Conservation (phyloP, 495 filamentous ascomycete species). For the Penicillium robsamsonii region DNA sequence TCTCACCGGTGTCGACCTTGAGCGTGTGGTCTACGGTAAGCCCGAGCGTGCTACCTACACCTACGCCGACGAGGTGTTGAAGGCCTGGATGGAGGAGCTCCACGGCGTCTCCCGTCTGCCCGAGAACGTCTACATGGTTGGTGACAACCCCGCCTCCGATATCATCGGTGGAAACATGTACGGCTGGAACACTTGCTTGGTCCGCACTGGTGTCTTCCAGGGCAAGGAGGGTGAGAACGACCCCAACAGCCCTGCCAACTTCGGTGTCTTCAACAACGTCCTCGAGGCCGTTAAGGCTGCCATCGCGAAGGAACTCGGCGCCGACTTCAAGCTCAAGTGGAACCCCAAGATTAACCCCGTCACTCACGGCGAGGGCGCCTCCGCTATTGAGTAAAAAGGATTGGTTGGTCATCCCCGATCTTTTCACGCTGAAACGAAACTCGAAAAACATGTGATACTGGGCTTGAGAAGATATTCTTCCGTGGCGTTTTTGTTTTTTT, state of each 20-base stretch:
- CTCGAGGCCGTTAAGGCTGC: constrained; percentile 54
- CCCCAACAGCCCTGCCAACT: constrained; percentile 55
- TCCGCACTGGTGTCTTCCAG: constrained; percentile 61
- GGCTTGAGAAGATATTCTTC: constrained; percentile 11
- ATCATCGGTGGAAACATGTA: constrained; percentile 80
- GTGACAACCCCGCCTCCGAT: constrained; percentile 76
- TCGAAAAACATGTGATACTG: constrained; percentile 14
- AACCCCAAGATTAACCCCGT: constrained; percentile 63
- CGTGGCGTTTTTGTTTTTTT: constrained; percentile 16
- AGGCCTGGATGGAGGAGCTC: constrained; percentile 72
- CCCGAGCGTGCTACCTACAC: constrained; percentile 77
- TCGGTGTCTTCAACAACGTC: constrained; percentile 57
- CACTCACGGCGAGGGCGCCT: constrained; percentile 51
- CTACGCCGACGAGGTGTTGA: constrained; percentile 74
- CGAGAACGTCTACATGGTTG: constrained; percentile 77
- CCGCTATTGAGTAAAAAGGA: constrained; percentile 52
- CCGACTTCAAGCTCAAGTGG: constrained; percentile 59
- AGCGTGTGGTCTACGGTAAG: constrained; percentile 84
- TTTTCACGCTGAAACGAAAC: constrained; percentile 19
- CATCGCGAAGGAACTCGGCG: constrained; percentile 54
- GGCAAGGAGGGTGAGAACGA: constrained; percentile 54
- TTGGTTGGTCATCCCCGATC: not conserved
- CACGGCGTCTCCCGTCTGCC: constrained; percentile 70
- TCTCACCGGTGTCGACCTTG: constrained; percentile 68
- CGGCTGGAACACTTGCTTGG: constrained; percentile 75